Base-by-base conservation (phyloP, 805 yeast genomes). In the Metschnikowia colocasiae region DNA sequence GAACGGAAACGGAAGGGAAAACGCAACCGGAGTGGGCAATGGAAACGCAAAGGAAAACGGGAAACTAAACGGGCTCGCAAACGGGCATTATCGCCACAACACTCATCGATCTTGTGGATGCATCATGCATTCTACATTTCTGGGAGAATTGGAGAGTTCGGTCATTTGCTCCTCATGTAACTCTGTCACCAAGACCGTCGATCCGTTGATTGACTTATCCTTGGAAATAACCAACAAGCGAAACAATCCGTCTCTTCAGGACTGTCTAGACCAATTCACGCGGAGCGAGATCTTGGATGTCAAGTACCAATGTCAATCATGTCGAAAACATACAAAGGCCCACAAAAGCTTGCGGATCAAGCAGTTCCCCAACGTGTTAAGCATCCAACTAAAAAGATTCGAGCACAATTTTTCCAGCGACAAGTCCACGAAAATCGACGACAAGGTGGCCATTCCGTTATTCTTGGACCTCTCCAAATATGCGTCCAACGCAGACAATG, bases 191-290 rank as follows among this genome's bases (percentile, higher is more conserved):
- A 72, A 69, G 30, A 87, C 94, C 0, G 73, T 82, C 25, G 99
- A 94, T 63, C 97, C 97, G 4, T 81, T 87, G 74, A 76, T 94
- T 68, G 99, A 94, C 63, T 66, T 94, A 23, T 87, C 96, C 2
- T 72, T 94, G 49, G 96, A 89, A 59, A 80, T 91, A 45, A 67
- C 59, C 33, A 61, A 61, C 38, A 37, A 57, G 50, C 63, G 59
- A 27, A 32, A 46, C 47, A 55, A 57, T 39, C 56, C 50, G 27
- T 58, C 73, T 4, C 64, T 92, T 25, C 73, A 74, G 46, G 81
- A 81, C 46, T 88, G 97, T 65, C 74, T 90, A 19, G 76, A 78
- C 51, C 79, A 83, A 62, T 94, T 88, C 66, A 92, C 97, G 9
- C 74, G 76, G 47, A 76, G 79, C 10, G 99, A 92, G 66, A 78